These are phyloP conservation scores for Lasiosphaeria ovina DNA, from an alignment of 495 filamentous ascomycete species.

Conservation along the genomic window DNA sequence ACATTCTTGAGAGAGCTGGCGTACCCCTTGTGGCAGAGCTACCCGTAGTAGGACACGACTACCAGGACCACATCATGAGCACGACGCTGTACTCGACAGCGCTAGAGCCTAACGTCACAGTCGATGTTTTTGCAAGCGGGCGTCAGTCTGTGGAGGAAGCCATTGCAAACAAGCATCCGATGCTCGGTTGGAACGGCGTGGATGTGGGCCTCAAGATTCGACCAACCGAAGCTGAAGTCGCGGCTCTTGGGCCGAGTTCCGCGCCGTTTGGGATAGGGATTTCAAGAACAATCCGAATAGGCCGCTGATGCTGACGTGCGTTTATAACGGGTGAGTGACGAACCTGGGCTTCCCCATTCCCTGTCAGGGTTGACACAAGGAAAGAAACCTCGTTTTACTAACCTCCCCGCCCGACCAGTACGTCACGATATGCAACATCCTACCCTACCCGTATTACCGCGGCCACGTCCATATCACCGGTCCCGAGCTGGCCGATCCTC, in stretches of 20 bases:
- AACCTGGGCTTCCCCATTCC: no score
- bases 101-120: constrained; percentile 33
- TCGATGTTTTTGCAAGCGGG: constrained; percentile 32
- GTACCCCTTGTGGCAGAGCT: constrained; percentile 37
- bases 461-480: constrained; percentile 56
- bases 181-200: constrained; percentile 46
- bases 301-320: constrained; percentile 39
- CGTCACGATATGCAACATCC: constrained; percentile 27
- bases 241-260: constrained; percentile 42
- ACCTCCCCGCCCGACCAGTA: constrained; percentile 10
- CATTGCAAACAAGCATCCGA: constrained; percentile 24
- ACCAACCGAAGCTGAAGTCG: constrained; percentile 40
- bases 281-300: constrained; percentile 39
- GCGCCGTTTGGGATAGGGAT: constrained; percentile 43
- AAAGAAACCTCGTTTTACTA: constrained; percentile 12
- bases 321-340: no score
- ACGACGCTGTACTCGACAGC: constrained; percentile 30
- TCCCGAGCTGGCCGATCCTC: constrained; percentile 29
- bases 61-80: constrained; percentile 50
- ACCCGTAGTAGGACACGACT: constrained; percentile 50
- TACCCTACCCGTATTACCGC: constrained; percentile 56
- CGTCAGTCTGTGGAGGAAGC: constrained; percentile 21
- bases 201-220: constrained; percentile 48
- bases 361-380: no score
- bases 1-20: constrained; percentile 35